Base-by-base conservation (phyloP, 2,329 filamentous ascomycete genomes). In the Aureobasidium leucospermi region DNA sequence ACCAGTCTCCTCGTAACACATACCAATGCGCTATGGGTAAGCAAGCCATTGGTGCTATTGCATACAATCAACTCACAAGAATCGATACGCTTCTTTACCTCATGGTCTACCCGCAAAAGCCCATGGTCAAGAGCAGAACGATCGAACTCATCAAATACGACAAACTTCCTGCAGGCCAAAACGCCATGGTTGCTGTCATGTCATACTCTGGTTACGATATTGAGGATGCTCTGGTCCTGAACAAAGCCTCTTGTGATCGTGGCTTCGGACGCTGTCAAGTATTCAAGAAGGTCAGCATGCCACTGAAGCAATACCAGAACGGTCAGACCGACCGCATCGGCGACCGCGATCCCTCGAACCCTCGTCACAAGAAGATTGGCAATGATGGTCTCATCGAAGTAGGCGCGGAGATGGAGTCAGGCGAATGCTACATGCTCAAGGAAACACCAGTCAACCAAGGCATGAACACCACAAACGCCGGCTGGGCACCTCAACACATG, bases 1-100 rank as follows among this genome's bases (percentile, higher is more conserved):
- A 99, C 74, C 94, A 99, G 73, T 99, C 95, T 15, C 94, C 94
- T 9, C 84, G 94, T 81, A 99, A 99, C 72, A 99, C 94, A 0
- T 99, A 99, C 70, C 93, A 96, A 79, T 96, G 91, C 76, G 92
- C 92, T 76, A 96, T 96, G 92, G 94, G 94, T 83, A 99, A 99
- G 77, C 94, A 99, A 88, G 94, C 94, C 41, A 97, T 99, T 71
- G 94, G 94, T 36, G 92, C 93, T 36, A 97, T 99, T 70, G 94
- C 93, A 15, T 96, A 96, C 71, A 99, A 99, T 71, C 94, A 99
- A 73, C 96, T 96, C 76, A 89, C 93, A 68, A 87, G 94, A 60
- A 96, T 99, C 72, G 94, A 99, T 69, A 97, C 93, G 0, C 80
- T 99, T 15, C 83, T 99, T 6, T 97, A 96, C 71, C 89, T 96